Evolutionary conservation across 306 rosid genomes (phyloP), one percentile per base, ranked within the genome.

Genomic region (Cicer bijugum): DNA sequence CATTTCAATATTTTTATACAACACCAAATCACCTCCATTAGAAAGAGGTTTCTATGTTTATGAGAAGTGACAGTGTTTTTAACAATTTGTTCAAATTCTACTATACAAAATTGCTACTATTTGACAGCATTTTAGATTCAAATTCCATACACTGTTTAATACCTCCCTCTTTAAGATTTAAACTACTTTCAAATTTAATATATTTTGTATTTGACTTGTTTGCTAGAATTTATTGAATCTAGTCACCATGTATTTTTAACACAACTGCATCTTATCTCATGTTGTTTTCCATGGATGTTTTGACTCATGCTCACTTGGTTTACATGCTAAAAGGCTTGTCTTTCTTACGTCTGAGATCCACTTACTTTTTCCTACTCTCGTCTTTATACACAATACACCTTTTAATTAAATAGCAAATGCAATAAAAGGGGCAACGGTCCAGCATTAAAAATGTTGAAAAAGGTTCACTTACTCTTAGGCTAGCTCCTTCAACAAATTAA

Each of bases 341-440:
- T 77, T 71, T 77, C 72, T 58, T 50, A 72, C 76, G 76, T 59
- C 12, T 59, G 33, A 72, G 47, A 67, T 67, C 78, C 81, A 82
- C 85, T 72, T 33, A 48, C 23, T 59, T 9, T 16, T 72, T 77
- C 79, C 62, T 72, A 33, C 76, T 73, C 57, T 64, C 37, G 56
- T 76, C 71, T 23, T 50, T 57, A 74, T 58, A 74, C 56, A 57
- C 10, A 23, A 80, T 47, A 73, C 55, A 56, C 37, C 52, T 69
- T 74, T 69, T 38, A 69, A 53, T 64, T 64, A 71, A 9, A 5
- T 76, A 7, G 7, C 67, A 63, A 81, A 12, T 62, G 12, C 69
- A 62, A 81, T 16, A 43, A 52, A 44, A 55, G 35, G 53, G 40
- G 45, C 64, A 44, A 16, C 46, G 53, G 28, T 43, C 57, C 6